Conservation (phyloP, 257 asterid species). For the Solanum gandarillasii region DNA sequence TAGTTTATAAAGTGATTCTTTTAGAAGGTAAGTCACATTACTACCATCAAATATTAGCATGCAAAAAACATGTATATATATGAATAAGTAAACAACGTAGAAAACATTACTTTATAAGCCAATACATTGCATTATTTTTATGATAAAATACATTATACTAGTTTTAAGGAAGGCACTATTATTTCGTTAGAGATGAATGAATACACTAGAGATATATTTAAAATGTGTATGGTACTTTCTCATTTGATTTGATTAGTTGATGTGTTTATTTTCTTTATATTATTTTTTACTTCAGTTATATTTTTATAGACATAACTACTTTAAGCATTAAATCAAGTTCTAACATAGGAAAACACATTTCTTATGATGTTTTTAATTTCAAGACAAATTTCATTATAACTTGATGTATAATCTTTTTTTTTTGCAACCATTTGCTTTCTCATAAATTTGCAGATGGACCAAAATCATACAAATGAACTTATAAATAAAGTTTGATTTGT, state of each 20-base stretch:
- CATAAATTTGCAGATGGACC: background rate
- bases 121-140: background rate
- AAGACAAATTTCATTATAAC: background rate
- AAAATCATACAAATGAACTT: background rate
- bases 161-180: background rate
- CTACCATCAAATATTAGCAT: background rate
- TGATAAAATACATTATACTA: background rate
- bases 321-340: background rate
- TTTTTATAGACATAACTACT: background rate
- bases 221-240: background rate
- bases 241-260: background rate
- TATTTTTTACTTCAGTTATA: background rate
- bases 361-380: background rate
- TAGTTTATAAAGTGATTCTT: background rate
- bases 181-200: background rate
- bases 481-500: background rate
- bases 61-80: background rate
- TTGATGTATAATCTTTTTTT: background rate
- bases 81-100: background rate
- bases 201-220: background rate
- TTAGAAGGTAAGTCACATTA: background rate
- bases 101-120: background rate
- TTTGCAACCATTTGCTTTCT: background rate
- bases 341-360: background rate
- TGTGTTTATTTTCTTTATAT: background rate